Base-by-base conservation (phyloP, 805 yeast species). In the Kodamaea hsintzibuensis region DNA sequence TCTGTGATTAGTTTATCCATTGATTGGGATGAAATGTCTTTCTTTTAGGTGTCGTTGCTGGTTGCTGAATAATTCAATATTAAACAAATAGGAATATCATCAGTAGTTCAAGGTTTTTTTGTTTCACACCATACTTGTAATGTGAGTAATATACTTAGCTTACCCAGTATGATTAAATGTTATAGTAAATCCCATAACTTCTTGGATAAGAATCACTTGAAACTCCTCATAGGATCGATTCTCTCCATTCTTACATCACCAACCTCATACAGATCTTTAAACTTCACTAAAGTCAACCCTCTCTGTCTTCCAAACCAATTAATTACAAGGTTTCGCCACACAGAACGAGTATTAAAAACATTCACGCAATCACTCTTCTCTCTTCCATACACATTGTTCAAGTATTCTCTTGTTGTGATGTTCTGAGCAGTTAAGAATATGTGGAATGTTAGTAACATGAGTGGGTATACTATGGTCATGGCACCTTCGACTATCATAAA, bases 331-430 rank as follows among this genome's bases (percentile, higher is more conserved):
- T 75, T 76, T 18, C 60, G 57, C 33, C 58, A 50, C 1, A 69
- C 40, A 13, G 64, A 62, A 3, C 53, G 45, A 2, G 69, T 62
- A 33, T 68, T 63, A 52, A 59, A 74, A 17, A 69, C 72, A 60
- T 74, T 74, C 30, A 65, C 61, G 53, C 60, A 74, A 43, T 70
- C 61, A 7, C 25, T 22, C 19, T 47, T 47, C 54, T 65, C 68
- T 14, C 62, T 65, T 3, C 70, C 62, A 9, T 78, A 74, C 7
- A 74, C 69, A 22, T 77, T 68, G 60, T 80, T 81, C 49, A 89
- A 70, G 62, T 79, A 89, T 60, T 89, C 96, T 57, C 91, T 76
- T 6, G 96, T 89, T 7, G 92, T 85, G 57, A 86, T 77, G 47
- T 85, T 85, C 7, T 81, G 76, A 1, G 81, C 62, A 0, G 83